Conservation (phyloP, 2,329 filamentous ascomycete genomes). For the Cordyceps farinosa region DNA sequence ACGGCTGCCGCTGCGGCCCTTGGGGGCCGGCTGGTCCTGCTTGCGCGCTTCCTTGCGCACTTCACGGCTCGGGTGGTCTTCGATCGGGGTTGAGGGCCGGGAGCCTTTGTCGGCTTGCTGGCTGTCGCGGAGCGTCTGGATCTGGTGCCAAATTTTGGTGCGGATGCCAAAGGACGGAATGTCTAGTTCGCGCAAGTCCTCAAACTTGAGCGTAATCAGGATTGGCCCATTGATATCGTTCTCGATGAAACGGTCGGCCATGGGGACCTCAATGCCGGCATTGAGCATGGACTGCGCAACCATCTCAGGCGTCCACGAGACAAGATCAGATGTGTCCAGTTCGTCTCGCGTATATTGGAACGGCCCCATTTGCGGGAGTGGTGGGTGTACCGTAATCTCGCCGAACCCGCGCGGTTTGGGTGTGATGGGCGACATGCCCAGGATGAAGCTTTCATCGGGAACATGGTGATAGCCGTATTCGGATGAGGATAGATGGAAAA, state of each 20-base stretch:
- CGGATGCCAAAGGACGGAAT: conserved; percentile 79
- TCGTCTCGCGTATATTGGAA: conserved; percentile 55
- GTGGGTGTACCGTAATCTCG: conserved; percentile 27
- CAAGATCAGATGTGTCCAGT: conserved; percentile 57
- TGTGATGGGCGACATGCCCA: conserved; percentile 72
- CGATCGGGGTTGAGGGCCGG: conserved; percentile 56
- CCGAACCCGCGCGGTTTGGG: conserved; percentile 49
- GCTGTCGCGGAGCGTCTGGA: conserved; percentile 63
- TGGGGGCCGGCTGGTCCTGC: conserved; percentile 33
- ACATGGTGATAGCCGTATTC: conserved; percentile 21
- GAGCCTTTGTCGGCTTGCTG: conserved; percentile 49
- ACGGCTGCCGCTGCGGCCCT: conserved; percentile 38
- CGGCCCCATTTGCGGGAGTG: conserved; percentile 41
- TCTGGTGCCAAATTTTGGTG: conserved; percentile 76
- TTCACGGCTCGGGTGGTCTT: conserved; percentile 53
- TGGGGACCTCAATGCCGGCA: conserved; percentile 69
- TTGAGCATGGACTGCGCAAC: conserved; percentile 85
- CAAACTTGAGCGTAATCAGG: conserved; percentile 85
- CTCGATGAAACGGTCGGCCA: conserved; percentile 80
- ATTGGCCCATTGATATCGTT: conserved; percentile 92
- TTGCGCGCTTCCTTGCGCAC: conserved; percentile 44
- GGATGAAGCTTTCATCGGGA: conserved; percentile 48
- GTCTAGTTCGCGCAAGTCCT: conserved; percentile 77
- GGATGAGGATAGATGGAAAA: conserved; percentile 68
- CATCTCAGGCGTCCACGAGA: conserved; percentile 68